Evolutionary conservation across 2,329 filamentous ascomycete species (phyloP), one percentile per base, ranked within the genome.

Genomic region (Sporothrix variecibatus): DNA sequence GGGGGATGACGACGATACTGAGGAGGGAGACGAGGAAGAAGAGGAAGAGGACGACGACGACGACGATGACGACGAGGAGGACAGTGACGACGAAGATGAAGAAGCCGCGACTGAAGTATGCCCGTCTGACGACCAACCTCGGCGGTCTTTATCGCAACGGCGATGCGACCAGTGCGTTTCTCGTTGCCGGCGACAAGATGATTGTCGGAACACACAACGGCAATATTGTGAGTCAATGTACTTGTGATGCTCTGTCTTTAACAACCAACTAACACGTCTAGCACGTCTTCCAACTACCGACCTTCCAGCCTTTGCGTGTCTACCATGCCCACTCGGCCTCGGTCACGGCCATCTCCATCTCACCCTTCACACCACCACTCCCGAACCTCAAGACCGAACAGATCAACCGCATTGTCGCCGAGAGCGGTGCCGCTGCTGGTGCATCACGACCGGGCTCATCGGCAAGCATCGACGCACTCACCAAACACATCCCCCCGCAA

Each of bases 141-240:
- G 90, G 88, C 34, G 86, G 92, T 60, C 89, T 98, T 46, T 99
- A 99, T 84, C 91, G 94, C 74, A 97, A 97, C 84, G 95, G 94
- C 78, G 96, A 99, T 87, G 94, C 94, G 78, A 98, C 95, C 34
- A 98, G 95, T 82, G 87, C 93, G 9, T 97, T 97, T 81, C 84
- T 97, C 69, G 94, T 97, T 69, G 93, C 93, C 56, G 95, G 95
- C 71, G 95, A 99, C 86, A 98, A 98, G 85, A 97, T 98, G 95
- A 92, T 98, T 76, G 87, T 97, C 78, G 96, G 95, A 77, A 98
- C 96, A 43, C 95, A 99, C 82, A 97, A 97, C 84, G 96, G 96
- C 79, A 97, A 96, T 80, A 95, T 98, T 79, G 94, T 97, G 87
- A 86, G 92, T n/a, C n/a, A n/a, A n/a, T n/a, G n/a, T n/a, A n/a